Evolutionary conservation across 306 rosid genomes (phyloP).

Genomic region (Vachellia collinsii): DNA sequence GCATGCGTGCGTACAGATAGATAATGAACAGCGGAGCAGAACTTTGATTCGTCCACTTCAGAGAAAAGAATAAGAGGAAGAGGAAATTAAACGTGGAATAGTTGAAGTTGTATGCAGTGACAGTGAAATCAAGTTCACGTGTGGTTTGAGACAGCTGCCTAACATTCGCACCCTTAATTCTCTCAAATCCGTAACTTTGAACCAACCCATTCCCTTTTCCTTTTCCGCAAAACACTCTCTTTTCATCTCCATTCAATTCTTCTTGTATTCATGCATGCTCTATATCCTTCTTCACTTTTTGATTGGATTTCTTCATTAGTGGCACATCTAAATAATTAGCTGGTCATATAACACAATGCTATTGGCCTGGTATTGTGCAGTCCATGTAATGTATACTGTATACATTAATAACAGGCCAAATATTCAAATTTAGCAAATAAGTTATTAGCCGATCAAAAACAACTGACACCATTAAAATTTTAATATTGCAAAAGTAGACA

Average conservation of each 20-base stretch:
- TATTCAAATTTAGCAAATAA: no score
- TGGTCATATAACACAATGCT: no score
- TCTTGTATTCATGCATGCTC: neutral
- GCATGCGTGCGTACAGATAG: neutral
- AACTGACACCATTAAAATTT: no score
- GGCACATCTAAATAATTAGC: no score
- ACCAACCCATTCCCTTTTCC: neutral
- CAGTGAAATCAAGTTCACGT: conserved; percentile 47
- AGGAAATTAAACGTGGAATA: neutral
- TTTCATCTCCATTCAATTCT: neutral
- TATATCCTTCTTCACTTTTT: no score
- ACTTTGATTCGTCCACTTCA: conserved; percentile 29
- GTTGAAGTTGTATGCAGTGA: conserved; percentile 18
- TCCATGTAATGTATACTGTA: no score
- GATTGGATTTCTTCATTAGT: neutral
- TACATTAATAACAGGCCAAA: no score
- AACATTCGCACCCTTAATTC: neutral
- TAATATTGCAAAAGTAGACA: no score
- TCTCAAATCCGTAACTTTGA: neutral
- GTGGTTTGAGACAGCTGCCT: conserved; percentile 46
- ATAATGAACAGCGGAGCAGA: neutral
- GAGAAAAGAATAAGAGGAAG: neutral
- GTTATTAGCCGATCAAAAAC: no score
- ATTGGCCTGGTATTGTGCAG: no score
- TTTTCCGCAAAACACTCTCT: neutral